Conservation (phyloP, 108 stramenopile genomes). For the Cyclotella kingstonii region DNA sequence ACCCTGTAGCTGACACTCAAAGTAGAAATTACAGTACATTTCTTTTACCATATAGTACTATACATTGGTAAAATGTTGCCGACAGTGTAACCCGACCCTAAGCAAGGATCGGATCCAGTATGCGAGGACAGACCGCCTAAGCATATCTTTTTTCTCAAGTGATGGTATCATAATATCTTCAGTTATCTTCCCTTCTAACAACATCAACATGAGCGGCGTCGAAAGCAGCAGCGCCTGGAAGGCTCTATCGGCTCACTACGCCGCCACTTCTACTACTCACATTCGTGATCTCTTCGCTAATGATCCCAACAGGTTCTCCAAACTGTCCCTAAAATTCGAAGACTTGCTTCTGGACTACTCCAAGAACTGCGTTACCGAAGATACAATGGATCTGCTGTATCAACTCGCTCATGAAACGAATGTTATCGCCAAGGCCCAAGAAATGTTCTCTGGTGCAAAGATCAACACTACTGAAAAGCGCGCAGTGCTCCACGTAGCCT, state of each 20-base stretch:
- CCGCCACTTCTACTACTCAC: constrained; percentile 49
- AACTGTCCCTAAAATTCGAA: constrained; percentile 67
- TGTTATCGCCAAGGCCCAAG: constrained; percentile 75
- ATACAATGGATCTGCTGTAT: constrained; percentile 88
- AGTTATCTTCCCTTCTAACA: not conserved
- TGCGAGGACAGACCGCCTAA: no score
- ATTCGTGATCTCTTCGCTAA: constrained; percentile 73
- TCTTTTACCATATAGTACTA: no score
- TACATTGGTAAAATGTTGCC: no score
- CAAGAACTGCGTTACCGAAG: constrained; percentile 87
- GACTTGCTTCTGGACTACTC: constrained; percentile 92
- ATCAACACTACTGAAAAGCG: constrained; percentile 84
- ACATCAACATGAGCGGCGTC: constrained; percentile 48
- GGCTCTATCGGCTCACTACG: constrained; percentile 67
- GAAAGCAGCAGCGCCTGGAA: constrained; percentile 61
- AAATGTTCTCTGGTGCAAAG: constrained; percentile 91
- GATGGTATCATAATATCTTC: no score
- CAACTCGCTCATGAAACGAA: constrained; percentile 75
- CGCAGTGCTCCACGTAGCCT: constrained; percentile 77
- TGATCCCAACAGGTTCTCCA: constrained; percentile 69
- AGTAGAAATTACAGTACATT: no score
- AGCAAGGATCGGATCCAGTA: no score
- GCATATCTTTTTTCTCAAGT: no score
- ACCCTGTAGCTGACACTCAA: no score
- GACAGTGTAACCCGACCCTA: no score